Base-by-base conservation (phyloP, 2,329 filamentous ascomycete genomes). In the Alternaria arbusti region DNA sequence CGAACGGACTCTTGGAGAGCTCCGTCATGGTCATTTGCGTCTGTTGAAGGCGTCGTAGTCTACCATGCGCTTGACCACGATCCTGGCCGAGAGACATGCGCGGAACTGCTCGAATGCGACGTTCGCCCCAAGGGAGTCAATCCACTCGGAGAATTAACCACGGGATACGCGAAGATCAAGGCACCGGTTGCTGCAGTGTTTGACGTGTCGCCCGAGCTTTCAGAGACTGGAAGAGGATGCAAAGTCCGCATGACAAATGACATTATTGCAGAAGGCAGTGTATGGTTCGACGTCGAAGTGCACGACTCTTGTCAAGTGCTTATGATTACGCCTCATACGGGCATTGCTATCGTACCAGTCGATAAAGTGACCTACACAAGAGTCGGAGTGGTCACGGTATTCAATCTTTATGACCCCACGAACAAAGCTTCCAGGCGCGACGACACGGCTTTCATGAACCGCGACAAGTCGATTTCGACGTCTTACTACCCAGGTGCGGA, bases 341-440 rank as follows among this genome's bases (percentile, higher is more conserved):
- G 61, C 15, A 17, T 64, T 23, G 57, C 57, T 30, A 28, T 64
- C 4, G 22, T 40, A 22, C 30, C n/a, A 9, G 10, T 50, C 4
- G 32, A 54, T 17, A 5, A 11, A 13, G n/a, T 8, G 7, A 25
- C 40, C 15, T 63, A 55, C 32, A 26, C 46, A 69, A 69, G 40
- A 74, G 68, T 6, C 15, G 61, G 61, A 8, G 44, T 36, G 22
- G 55, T 63, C 4, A 28, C 22, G 13, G 69, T 71, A 45, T 28
- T 28, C 26, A 28, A 2, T 1, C 1, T 28, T 6, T 1, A 28
- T 2, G 26, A 28, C 3, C 4, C 26, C 26, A 12, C 26, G 11
- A 11, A 1, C 10, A 4, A 28, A 28, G 26, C 26, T 5, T 28
- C 5, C 1, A 28, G 4, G 3, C 11, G 26, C 5, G 26, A 28